A percentile compares a stretch with the other conserved stretches of the same genome.
Evolutionary conservation across 225 moss, liverwort and hornwort genomes (phyloP).

Genomic region (Polytrichum commune): DNA sequence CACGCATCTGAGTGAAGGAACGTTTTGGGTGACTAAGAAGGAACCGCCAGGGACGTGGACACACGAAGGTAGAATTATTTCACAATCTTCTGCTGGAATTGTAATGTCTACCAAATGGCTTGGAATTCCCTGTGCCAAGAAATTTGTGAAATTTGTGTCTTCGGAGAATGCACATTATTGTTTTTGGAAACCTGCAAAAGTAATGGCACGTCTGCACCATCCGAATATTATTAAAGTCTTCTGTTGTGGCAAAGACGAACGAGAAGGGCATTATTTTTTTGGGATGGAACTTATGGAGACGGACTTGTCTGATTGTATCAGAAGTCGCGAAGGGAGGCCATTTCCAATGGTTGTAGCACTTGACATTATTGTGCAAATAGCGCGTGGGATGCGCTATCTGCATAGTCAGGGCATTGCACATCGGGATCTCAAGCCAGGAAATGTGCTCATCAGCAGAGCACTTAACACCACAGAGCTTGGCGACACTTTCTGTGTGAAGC

Average conservation of each 20-base stretch:
- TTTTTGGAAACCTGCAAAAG: too few relatives aligned
- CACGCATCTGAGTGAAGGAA: not conserved
- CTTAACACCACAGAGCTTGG: not conserved
- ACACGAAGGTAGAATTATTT: too few relatives aligned
- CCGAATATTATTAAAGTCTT: constrained; percentile 6
- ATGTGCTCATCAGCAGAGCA: not conserved
- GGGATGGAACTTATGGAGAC: constrained; percentile 5
- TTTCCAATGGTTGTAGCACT: not conserved
- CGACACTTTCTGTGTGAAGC: not conserved
- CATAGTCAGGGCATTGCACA: constrained; percentile 1
- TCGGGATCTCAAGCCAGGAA: not conserved
- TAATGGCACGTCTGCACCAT: not conserved
- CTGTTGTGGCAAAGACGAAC: not conserved
- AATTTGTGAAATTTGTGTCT: too few relatives aligned
- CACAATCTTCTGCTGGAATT: rapidly evolving
- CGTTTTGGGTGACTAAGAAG: too few relatives aligned
- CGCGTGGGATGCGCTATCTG: constrained; percentile 1
- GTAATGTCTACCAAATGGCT: not conserved
- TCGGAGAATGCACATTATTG: too few relatives aligned
- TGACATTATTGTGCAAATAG: constrained; percentile 10
- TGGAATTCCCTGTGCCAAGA: constrained; percentile 10
- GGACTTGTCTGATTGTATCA: not conserved
- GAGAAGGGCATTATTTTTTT: not conserved
- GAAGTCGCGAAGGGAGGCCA: not conserved
- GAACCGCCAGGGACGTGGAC: not conserved